Conservation (phyloP, 1,139 yeast species). For the Kodamaea plutei region DNA sequence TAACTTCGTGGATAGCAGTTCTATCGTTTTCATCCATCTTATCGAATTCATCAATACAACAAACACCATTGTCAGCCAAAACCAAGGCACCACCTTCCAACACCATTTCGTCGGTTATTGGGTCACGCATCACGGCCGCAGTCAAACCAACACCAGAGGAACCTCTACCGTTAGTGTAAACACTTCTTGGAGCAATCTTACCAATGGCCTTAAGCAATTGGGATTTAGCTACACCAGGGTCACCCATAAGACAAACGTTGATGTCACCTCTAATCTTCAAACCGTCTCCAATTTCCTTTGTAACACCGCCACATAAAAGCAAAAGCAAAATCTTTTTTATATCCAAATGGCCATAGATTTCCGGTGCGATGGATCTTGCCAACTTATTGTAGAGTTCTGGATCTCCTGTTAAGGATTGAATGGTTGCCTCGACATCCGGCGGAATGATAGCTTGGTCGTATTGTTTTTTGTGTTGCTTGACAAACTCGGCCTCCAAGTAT, state of each 20-base stretch:
- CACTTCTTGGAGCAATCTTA: slow-evolving; percentile 94
- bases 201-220: slow-evolving; percentile 89
- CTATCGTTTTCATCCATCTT: slow-evolving; percentile 97
- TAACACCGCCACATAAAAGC: slow-evolving; percentile 90
- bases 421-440: slow-evolving; percentile 50
- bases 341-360: slow-evolving; percentile 90
- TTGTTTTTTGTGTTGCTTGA: slow-evolving; percentile 84
- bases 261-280: slow-evolving; percentile 97
- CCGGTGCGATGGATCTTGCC: slow-evolving; percentile 94
- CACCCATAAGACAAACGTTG: slow-evolving; percentile 96
- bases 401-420: slow-evolving; percentile 45
- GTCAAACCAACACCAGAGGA: slow-evolving; percentile 99
- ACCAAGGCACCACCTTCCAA: slow-evolving; percentile 98
- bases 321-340: slow-evolving; percentile 86
- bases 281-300: slow-evolving; percentile 94
- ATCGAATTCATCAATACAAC: slow-evolving; percentile 98
- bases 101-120: slow-evolving; percentile 97
- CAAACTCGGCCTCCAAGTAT: slow-evolving; percentile 81
- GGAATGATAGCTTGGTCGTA: slow-evolving; percentile 66
- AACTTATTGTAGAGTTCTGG: slow-evolving; percentile 78
- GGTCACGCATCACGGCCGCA: slow-evolving; percentile 98
- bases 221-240: slow-evolving; percentile 99
- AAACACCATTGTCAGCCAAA: slow-evolving; percentile 94
- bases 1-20: slow-evolving; percentile 98
- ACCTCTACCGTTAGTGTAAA: slow-evolving; percentile 98